Percentiles rank a stretch among this genome's conserved stretches.
Evolutionary conservation across 129 eudicot species (phyloP).

Genomic region (Rutidosis leptorrhynchoides): DNA sequence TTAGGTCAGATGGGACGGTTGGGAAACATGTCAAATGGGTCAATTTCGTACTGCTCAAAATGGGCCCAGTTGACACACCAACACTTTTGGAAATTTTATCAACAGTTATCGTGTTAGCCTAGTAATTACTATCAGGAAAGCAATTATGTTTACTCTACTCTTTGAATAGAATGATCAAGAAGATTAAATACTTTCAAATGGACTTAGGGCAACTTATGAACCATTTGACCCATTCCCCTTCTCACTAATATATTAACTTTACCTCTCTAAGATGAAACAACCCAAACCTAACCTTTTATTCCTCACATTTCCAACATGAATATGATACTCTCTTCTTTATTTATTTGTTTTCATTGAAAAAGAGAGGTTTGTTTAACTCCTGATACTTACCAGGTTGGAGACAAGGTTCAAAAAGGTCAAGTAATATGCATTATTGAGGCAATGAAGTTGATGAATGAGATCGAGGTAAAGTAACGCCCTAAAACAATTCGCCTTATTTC

Average conservation of each 20-base stretch:
- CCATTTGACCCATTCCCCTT: background rate
- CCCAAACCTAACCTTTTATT: background rate
- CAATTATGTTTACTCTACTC: background rate
- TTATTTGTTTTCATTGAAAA: background rate
- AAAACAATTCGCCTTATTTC: conserved; percentile 11
- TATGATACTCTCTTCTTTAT: background rate
- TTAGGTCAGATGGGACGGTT: background rate
- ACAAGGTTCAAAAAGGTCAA: conserved; percentile 83
- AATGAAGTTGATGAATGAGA: conserved; percentile 95
- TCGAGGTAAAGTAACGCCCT: conserved; percentile 49
- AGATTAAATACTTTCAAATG: background rate
- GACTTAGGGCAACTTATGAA: background rate
- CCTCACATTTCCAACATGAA: background rate
- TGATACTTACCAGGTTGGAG: conserved; percentile 59
- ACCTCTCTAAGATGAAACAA: background rate
- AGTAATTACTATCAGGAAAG: background rate
- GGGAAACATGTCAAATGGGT: background rate
- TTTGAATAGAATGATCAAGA: background rate
- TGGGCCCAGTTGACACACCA: background rate
- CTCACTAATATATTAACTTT: background rate
- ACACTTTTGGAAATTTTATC: background rate
- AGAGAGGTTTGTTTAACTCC: background rate
- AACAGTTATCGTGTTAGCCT: background rate
- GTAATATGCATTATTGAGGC: conserved; percentile 89
- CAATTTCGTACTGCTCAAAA: background rate